These are phyloP conservation scores for Hyphopichia pseudoburtonii DNA, from an alignment of 1,139 yeast species.

Conservation along the genomic window DNA sequence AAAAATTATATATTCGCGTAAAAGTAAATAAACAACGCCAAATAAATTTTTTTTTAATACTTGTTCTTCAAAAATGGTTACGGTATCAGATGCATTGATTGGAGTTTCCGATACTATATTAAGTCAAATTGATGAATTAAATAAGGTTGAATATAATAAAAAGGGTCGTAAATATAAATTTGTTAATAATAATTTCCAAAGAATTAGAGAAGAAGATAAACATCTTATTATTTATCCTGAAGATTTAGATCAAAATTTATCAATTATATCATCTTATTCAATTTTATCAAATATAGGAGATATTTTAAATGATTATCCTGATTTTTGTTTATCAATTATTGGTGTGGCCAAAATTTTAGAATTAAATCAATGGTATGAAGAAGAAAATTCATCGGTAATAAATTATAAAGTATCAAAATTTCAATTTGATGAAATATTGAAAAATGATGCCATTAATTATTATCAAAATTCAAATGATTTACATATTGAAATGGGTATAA, in stretches of 20 bases:
- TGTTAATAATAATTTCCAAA: constrained; percentile 48
- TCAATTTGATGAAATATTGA: constrained; percentile 23
- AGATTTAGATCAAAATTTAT: constrained; percentile 30
- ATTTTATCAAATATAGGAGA: constrained; percentile 40
- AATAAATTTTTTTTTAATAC: background rate
- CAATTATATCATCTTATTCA: constrained; percentile 44
- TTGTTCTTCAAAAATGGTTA: constrained; percentile 8
- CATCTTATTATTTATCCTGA: constrained; percentile 46
- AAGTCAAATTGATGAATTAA: constrained; percentile 27
- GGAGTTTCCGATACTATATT: constrained; percentile 27
- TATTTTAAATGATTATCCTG: constrained; percentile 34
- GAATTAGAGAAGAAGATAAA: constrained; percentile 53
- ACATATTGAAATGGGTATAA: constrained; percentile 45
- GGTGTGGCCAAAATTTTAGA: constrained; percentile 54
- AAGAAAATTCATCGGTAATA: constrained; percentile 45
- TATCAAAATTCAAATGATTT: constrained; percentile 20
- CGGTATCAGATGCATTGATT: constrained; percentile 28
- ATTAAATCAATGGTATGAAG: constrained; percentile 50
- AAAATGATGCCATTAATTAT: constrained; percentile 31
- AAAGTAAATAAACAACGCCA: background rate
- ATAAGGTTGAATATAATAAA: constrained; percentile 44
- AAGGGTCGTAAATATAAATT: constrained; percentile 55
- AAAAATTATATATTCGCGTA: background rate
- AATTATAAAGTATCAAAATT: constrained; percentile 33
- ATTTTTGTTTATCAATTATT: constrained; percentile 49